Evolutionary conservation across 2,329 filamentous ascomycete species (phyloP), one percentile per base, ranked within the genome.

Genomic region (Neofusicoccum cordaticola): DNA sequence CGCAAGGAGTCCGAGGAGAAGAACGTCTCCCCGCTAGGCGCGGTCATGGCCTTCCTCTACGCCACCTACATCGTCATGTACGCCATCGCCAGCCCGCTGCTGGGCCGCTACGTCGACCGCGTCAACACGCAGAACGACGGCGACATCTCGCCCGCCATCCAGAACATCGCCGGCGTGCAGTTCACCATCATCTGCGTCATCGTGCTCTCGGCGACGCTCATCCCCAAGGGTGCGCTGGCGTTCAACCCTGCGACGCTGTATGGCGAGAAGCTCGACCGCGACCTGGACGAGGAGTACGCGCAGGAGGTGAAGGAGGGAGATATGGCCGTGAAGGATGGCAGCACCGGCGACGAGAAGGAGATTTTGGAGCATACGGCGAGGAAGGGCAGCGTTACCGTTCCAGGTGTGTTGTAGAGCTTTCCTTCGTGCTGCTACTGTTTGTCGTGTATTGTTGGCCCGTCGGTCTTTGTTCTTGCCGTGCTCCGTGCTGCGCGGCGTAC

Each of bases 31-130:
- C 78, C 82, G 0, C 73, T 84, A 2, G 82, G 80, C 17, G 81
- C 82, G 1, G 81, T 84, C 45, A 84, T 84, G 81, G 80, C 81
- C 0, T 82, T 83, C 68, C 73, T 84, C 4, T 83, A 84, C 70
- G 80, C 76, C 6, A 79, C 79, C 7, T 83, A 84, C 68, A 82
- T 84, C 44, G 75, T 82, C 44, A 75, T 78, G 27, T 83, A 81
- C 68, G 80, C 80, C 39, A 78, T 83, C 52, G 71, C 76, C 19
- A 78, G 77, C 6, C 79, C 81, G 0, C 69, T 80, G 2, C 75
- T 84, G 2, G 82, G 81, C 2, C 72, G 73, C 13, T 83, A 83
- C 67, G 76, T 82, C 62, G 81, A 83, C 64, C 69, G 71, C 1
- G 72, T 82, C 11, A 76, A 74, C 31, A 70, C 69, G 0, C 68